phyloP scores from a whole-genome alignment of 176 grass and related monocot species.

The Carex pumila region DNA sequence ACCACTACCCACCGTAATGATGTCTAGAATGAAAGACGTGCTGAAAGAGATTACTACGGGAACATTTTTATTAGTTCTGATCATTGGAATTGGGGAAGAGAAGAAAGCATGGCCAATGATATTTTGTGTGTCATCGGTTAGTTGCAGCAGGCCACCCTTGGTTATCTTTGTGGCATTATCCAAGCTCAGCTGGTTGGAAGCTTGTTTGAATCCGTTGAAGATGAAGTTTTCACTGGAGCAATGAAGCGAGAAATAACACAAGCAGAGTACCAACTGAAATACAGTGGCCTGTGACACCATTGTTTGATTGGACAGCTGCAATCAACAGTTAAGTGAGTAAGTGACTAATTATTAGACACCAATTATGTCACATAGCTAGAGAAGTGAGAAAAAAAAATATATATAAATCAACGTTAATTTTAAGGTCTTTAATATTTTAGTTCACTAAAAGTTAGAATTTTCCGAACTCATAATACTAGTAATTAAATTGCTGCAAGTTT shows the following conservation, averaged over 20 bases:
- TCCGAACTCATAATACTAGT: background rate
- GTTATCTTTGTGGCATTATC: conserved; percentile 26
- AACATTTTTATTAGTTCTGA: background rate
- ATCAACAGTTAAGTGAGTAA: background rate
- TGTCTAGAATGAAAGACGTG: conserved; percentile 38
- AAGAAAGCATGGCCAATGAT: conserved; percentile 33
- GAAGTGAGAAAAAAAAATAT: background rate
- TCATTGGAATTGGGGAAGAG: conserved; percentile 15
- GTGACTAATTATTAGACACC: background rate
- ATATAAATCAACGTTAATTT: background rate
- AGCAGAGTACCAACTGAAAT: conserved; percentile 3
- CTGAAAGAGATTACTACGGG: conserved; percentile 22
- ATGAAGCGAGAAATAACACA: background rate
- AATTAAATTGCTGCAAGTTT: background rate
- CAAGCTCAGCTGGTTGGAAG: conserved; percentile 15
- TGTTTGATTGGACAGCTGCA: background rate
- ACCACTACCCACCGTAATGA: background rate
- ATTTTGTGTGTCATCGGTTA: conserved; percentile 33
- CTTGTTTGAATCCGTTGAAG: conserved; percentile 34
- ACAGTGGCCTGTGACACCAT: background rate
- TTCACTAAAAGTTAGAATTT: background rate
- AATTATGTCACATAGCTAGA: background rate
- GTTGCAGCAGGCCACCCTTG: conserved; percentile 29
- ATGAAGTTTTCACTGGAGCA: conserved; percentile 10
- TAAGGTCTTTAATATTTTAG: background rate